Evolutionary conservation across 2,329 filamentous ascomycete genomes (phyloP).

Genomic region (Diplocarpon rosae): DNA sequence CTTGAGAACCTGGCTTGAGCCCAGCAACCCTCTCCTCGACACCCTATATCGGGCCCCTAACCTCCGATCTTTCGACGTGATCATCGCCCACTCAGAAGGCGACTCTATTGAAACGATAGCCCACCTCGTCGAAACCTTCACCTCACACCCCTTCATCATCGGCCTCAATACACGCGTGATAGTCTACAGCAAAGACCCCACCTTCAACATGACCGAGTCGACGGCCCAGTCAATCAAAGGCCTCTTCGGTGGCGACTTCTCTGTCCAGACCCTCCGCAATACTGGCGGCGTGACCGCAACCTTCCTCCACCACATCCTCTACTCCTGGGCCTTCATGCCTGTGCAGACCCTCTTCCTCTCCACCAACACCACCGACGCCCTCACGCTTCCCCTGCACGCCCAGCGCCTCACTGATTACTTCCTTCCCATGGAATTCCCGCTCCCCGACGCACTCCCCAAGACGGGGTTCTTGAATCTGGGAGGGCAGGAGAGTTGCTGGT

Average conservation of each 20-base stretch:
- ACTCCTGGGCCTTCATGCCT: constrained; percentile 33
- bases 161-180: constrained; percentile 13
- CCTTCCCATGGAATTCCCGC: constrained; percentile 25
- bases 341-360: constrained; percentile 36
- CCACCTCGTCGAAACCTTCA: constrained; percentile 14
- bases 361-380: constrained; percentile 16
- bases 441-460: constrained; percentile 31
- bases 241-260: constrained; percentile 10
- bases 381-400: constrained; percentile 3
- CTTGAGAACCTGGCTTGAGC: constrained; percentile 14
- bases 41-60: constrained; percentile 18
- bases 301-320: constrained; percentile 36
- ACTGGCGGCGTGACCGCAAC: constrained; percentile 35
- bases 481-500: constrained; percentile 29
- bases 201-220: constrained; percentile 3
- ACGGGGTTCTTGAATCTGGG: constrained; percentile 35
- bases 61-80: constrained; percentile 19
- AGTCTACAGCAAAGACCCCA: constrained; percentile 23
- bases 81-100: constrained; percentile 21
- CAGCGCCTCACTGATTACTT: constrained; percentile 16
- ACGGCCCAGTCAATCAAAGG: constrained; percentile 4
- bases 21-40: constrained; percentile 13
- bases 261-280: constrained; percentile 27
- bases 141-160: constrained; percentile 6
- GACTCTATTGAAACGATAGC: constrained; percentile 15